Conservation (phyloP, 192 early-diverging fungal genomes). For the Lobosporangium transversale region DNA sequence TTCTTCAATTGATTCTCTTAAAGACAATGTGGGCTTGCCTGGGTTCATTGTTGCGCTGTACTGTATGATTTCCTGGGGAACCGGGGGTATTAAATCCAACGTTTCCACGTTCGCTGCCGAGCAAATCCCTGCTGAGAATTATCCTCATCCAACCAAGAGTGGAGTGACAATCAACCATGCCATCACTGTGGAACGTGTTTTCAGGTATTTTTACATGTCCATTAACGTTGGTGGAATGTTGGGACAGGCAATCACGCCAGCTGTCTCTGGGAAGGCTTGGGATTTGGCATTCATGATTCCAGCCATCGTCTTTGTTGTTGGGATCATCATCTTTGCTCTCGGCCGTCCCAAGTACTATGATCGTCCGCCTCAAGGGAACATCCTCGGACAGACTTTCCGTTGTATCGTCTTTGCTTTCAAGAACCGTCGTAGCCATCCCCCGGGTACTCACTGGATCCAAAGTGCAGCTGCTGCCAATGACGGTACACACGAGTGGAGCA, state of each 20-base stretch:
- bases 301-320: conserved; percentile 64
- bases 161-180: conserved; percentile 68
- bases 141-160: conserved; percentile 61
- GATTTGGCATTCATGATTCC: conserved; percentile 69
- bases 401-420: conserved; percentile 46
- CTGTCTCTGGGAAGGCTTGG: conserved; percentile 66
- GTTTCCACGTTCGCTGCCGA: conserved; percentile 74
- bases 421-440: conserved; percentile 30
- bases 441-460: conserved; percentile 56
- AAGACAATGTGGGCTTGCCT: conserved; percentile 59
- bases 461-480: conserved; percentile 55
- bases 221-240: conserved; percentile 72
- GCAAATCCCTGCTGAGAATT: conserved; percentile 64
- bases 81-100: conserved; percentile 73
- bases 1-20: conserved; percentile 64
- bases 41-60: conserved; percentile 67
- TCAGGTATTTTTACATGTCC: conserved; percentile 79
- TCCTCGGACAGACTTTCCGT: conserved; percentile 61
- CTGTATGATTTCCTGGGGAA: conserved; percentile 66
- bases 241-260: conserved; percentile 65
- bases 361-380: conserved; percentile 64
- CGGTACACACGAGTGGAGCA: conserved; percentile 58
- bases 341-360: conserved; percentile 64
- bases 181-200: conserved; percentile 71
- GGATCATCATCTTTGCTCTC: conserved; percentile 61